These are phyloP conservation scores for Fragosphaeria purpurea DNA, from an alignment of 2,329 filamentous ascomycete species.

Conservation along the genomic window DNA sequence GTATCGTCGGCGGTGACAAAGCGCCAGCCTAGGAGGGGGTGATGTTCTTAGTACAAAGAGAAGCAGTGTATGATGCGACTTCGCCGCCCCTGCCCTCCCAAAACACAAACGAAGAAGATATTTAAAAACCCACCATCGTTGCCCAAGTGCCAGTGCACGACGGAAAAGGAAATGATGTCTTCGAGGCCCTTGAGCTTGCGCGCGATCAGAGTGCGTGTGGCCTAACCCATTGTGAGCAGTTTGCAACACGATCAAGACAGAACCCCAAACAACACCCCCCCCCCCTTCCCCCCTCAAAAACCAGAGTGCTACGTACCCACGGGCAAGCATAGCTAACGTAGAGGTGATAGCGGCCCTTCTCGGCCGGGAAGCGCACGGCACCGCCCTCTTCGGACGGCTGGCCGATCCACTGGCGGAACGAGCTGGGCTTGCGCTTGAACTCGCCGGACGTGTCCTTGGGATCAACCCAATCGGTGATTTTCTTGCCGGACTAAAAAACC, in stretches of 20 bases:
- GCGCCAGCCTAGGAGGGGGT: slow-evolving; percentile 56
- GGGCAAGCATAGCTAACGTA: slow-evolving; percentile 93
- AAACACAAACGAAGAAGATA: no score
- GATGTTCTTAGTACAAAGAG: no score
- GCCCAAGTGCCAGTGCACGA: slow-evolving; percentile 86
- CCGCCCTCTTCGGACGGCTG: slow-evolving; percentile 51
- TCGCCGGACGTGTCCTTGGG: slow-evolving; percentile 72
- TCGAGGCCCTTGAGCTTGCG: slow-evolving; percentile 87
- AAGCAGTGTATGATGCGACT: no score
- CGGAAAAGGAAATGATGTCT: slow-evolving; percentile 66
- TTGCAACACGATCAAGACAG: background rate
- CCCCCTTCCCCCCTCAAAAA: no score
- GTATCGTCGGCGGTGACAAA: slow-evolving; percentile 58
- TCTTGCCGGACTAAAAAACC: slow-evolving; percentile 5
- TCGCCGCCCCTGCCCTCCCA: no score
- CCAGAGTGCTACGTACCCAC: slow-evolving; percentile 45
- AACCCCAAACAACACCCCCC: background rate
- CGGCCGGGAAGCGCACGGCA: slow-evolving; percentile 63
- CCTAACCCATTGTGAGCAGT: slow-evolving; percentile 25
- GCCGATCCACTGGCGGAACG: slow-evolving; percentile 67
- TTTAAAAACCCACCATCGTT: slow-evolving; percentile 32
- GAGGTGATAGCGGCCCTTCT: slow-evolving; percentile 86
- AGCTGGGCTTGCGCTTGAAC: slow-evolving; percentile 80
- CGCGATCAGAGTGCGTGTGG: slow-evolving; percentile 77
- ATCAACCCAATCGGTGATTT: slow-evolving; percentile 76